Conservation (phyloP, 2,329 filamentous ascomycete genomes). For the Hymenoscyphus fructigenus region DNA sequence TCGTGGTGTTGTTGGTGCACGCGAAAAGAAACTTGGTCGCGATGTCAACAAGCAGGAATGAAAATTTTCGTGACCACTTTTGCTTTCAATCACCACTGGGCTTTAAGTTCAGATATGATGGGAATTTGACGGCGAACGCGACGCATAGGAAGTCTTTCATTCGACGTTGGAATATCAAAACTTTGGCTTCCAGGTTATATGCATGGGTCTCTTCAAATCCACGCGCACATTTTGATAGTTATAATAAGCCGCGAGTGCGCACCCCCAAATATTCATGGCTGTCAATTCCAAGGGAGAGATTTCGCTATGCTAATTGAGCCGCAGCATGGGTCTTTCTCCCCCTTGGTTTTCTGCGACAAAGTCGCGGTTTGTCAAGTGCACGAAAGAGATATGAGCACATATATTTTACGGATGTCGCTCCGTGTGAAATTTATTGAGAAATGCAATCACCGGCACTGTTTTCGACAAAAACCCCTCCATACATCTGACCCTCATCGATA, state of each 20-base stretch:
- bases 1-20: not conserved
- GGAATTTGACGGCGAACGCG: not conserved
- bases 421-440: constrained; percentile 29
- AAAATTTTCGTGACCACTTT: not conserved
- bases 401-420: no score
- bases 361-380: no score
- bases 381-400: no score
- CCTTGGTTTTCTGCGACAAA: no score
- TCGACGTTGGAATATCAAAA: not conserved
- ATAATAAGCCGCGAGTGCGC: no score
- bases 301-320: no score
- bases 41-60: not conserved
- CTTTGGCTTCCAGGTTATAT: no score
- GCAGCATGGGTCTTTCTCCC: no score
- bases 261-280: no score
- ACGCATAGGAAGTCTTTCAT: not conserved
- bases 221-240: no score
- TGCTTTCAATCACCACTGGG: not conserved
- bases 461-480: constrained; percentile 53
- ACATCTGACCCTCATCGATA: constrained; percentile 53
- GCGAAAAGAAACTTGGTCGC: not conserved
- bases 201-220: no score
- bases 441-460: constrained; percentile 45
- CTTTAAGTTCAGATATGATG: not conserved
- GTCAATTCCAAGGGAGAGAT: no score